Conservation (phyloP, 108 stramenopile species). For the Discostella pseudostelligera region DNA sequence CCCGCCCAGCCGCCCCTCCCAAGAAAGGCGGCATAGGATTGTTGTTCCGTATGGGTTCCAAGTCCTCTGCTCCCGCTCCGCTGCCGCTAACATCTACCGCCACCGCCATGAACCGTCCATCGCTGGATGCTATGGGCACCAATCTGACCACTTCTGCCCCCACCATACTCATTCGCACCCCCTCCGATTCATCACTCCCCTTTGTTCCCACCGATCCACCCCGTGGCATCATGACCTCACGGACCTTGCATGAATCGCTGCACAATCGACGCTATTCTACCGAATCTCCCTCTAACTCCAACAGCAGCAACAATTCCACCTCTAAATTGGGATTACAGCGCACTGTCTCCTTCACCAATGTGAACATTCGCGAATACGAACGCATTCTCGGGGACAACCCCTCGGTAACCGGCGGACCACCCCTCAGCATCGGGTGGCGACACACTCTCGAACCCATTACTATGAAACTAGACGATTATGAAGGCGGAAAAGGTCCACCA, state of each 20-base stretch:
- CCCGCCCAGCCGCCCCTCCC: too few species aligned
- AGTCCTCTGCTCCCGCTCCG: too few species aligned
- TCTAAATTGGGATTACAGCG: neutral
- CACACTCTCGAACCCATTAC: constrained; percentile 26
- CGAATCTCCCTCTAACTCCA: too few species aligned
- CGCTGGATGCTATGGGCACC: too few species aligned
- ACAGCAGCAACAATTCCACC: too few species aligned
- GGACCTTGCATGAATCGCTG: constrained; percentile 41
- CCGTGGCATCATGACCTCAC: constrained; percentile 39
- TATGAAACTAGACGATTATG: constrained; percentile 56
- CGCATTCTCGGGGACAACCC: constrained; percentile 81
- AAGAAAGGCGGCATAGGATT: too few species aligned
- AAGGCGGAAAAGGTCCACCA: constrained; percentile 37
- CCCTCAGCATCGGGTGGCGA: constrained; percentile 46
- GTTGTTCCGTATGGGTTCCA: too few species aligned
- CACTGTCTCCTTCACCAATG: constrained; percentile 42
- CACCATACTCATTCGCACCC: constrained; percentile 28
- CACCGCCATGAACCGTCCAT: too few species aligned
- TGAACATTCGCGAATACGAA: constrained; percentile 77
- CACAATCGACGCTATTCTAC: constrained; percentile 14
- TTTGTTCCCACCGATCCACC: constrained; percentile 16
- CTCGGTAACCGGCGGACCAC: constrained; percentile 60
- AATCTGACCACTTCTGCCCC: constrained; percentile 33
- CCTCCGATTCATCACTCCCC: neutral
- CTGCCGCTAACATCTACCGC: too few species aligned